Base-by-base conservation (phyloP, 306 rosid species). In the Quercus rubra region DNA sequence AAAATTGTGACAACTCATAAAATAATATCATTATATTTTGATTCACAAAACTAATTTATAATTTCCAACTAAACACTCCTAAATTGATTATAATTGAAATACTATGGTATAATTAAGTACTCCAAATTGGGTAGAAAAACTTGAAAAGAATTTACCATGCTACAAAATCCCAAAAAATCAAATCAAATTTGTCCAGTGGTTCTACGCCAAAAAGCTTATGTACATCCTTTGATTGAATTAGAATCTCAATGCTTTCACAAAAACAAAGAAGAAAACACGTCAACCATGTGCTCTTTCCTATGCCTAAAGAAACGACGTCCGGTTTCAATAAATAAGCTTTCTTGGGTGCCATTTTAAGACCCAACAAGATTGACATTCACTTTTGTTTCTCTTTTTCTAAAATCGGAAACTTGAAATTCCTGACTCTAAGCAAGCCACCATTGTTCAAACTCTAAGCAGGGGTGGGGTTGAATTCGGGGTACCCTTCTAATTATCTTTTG, bases 361-460 rank as follows among this genome's bases (percentile, higher is more conserved):
- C 79, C 10, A 82, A 85, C 94, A 88, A 74, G 82, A 79, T 67
- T 77, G 76, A 70, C 80, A 9, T 76, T 1, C 31, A 73, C 89
- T 85, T 88, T 88, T 74, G 27, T 5, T 0, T 75, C 76, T 75
- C 92, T 81, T 86, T 88, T 20, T 33, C 90, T 83, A 0, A 19
- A 84, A 83, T 74, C 28, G 89, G 90, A 81, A 90, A 57, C 75
- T 71, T 85, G 85, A 84, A 90, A 79, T 81, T 88, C 83, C 61
- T 83, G 74, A 69, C 76, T 67, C 87, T 56, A 87, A 81, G 82
- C 87, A 85, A 83, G 76, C 74, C 87, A 35, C 82, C 80, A 76
- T 58, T 77, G 84, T 84, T 82, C 90, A 31, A 88, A 86, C 81
- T 90, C 77, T 84, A 85, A 86, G 90, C 87, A 79, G 82, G 75